Evolutionary conservation across 441 rosid genomes (phyloP).

Genomic region (Adansonia grandidieri): DNA sequence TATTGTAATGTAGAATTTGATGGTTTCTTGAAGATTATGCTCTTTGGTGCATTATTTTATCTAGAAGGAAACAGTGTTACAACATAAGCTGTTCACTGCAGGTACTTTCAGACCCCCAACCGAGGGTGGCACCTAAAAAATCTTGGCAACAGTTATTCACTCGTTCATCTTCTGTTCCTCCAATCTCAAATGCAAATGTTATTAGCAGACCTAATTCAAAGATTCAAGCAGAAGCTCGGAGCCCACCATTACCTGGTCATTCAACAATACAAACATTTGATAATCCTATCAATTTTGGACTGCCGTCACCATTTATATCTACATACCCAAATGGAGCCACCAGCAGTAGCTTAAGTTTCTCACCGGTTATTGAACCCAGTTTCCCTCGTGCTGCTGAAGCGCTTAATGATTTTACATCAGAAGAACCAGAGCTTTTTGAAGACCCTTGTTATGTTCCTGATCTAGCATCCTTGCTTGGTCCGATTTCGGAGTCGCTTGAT

Average conservation of each 20-base stretch:
- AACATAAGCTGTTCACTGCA: constrained; percentile 48
- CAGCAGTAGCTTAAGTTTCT: constrained; percentile 42
- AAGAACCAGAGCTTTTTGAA: constrained; percentile 84
- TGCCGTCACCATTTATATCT: constrained; percentile 72
- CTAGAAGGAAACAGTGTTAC: constrained; percentile 25
- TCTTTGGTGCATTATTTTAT: constrained; percentile 7
- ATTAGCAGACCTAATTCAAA: constrained; percentile 76
- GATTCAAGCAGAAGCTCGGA: constrained; percentile 56
- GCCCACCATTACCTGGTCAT: constrained; percentile 47
- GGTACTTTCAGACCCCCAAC: constrained; percentile 68
- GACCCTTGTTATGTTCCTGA: constrained; percentile 94
- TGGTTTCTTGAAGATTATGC: constrained; percentile 10
- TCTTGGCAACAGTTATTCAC: constrained; percentile 92
- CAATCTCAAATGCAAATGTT: constrained; percentile 57
- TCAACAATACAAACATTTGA: constrained; percentile 66
- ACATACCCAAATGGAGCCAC: constrained; percentile 49
- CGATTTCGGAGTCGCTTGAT: constrained; percentile 89
- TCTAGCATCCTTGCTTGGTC: constrained; percentile 84
- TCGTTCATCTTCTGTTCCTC: constrained; percentile 56
- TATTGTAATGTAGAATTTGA: neutral
- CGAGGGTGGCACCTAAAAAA: constrained; percentile 62
- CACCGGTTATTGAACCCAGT: constrained; percentile 44
- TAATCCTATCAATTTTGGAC: constrained; percentile 86
- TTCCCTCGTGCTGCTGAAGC: constrained; percentile 49
- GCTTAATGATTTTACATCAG: constrained; percentile 49